phyloP scores from a whole-genome alignment of 306 rosid species.

The Begonia peltatifolia region DNA sequence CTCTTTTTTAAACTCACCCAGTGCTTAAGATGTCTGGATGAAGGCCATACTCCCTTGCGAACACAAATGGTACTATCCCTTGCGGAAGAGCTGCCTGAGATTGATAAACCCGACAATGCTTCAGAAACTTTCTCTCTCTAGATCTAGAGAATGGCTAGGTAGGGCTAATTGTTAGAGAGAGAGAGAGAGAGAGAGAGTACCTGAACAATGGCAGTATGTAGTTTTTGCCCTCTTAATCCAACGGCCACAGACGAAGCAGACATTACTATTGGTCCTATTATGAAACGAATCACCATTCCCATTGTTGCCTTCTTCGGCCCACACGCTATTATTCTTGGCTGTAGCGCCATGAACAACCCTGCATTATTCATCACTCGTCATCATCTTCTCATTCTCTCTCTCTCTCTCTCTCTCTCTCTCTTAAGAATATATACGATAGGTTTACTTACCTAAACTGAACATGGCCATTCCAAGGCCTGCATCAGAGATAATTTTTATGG shows the following conservation, averaged over 20 bases:
- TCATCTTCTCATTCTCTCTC: not conserved
- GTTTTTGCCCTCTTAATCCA: slow-evolving; percentile 21
- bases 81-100: slow-evolving; percentile 36
- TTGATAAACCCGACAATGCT: not conserved
- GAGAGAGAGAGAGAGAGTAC: slow-evolving; percentile 3
- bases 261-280: slow-evolving; percentile 24
- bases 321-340: slow-evolving; percentile 25
- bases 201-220: slow-evolving; percentile 32
- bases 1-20: slow-evolving; percentile 13
- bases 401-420: not conserved
- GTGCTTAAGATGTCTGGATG: slow-evolving; percentile 35
- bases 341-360: slow-evolving; percentile 37
- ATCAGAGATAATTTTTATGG: slow-evolving; percentile 26
- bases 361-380: not conserved
- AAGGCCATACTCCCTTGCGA: slow-evolving; percentile 31
- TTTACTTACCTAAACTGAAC: slow-evolving; percentile 25
- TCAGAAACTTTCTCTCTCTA: no score
- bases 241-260: slow-evolving; percentile 18
- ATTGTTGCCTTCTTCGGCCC: slow-evolving; percentile 21
- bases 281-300: slow-evolving; percentile 28
- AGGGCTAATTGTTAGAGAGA: no score
- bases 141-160: no score
- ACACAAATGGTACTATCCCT: slow-evolving; percentile 35
- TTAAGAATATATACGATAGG: not conserved
- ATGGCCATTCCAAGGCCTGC: slow-evolving; percentile 42